Conservation (phyloP, 768 basidiomycete genomes). For the Pleurotus djamor region DNA sequence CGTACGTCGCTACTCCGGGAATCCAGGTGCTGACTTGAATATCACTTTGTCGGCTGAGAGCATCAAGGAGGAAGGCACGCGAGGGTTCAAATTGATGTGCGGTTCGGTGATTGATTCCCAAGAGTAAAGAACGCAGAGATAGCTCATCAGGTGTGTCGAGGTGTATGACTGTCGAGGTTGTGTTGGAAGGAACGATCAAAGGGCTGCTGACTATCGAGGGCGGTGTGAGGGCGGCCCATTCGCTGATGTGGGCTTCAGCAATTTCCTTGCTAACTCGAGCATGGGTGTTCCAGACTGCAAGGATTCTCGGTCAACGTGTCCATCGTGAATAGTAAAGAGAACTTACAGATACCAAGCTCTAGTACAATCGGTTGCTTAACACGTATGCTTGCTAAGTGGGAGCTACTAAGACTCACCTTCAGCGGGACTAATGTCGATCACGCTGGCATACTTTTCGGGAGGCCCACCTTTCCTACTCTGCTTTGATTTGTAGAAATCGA, state of each 20-base stretch:
- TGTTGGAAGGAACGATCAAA: conserved; percentile 17
- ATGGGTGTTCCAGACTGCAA: conserved; percentile 77
- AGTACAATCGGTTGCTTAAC: not conserved
- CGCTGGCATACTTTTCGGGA: conserved; percentile 45
- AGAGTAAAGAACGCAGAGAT: conserved; percentile 64
- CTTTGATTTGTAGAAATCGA: conserved; percentile 74
- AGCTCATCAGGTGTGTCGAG: conserved; percentile 73
- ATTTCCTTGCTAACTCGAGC: conserved; percentile 51
- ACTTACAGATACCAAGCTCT: conserved; percentile 75
- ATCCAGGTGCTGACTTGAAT: conserved; percentile 67
- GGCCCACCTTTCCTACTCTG: conserved; percentile 54
- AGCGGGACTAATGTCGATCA: conserved; percentile 64
- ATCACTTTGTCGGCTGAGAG: conserved; percentile 34
- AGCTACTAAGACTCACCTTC: conserved; percentile 45
- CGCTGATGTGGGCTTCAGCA: conserved; percentile 59
- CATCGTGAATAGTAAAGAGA: not conserved
- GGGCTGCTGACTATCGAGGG: conserved; percentile 28
- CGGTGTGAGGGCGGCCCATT: conserved; percentile 50
- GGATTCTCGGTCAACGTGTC: not conserved
- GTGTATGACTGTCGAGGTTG: conserved; percentile 22
- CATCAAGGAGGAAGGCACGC: conserved; percentile 51
- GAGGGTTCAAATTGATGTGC: conserved; percentile 40
- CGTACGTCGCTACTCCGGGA: conserved; percentile 62
- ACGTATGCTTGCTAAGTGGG: not conserved
- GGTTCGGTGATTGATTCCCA: conserved; percentile 67